phyloP scores from a whole-genome alignment of 257 asterid genomes.

The Misopates orontium region DNA sequence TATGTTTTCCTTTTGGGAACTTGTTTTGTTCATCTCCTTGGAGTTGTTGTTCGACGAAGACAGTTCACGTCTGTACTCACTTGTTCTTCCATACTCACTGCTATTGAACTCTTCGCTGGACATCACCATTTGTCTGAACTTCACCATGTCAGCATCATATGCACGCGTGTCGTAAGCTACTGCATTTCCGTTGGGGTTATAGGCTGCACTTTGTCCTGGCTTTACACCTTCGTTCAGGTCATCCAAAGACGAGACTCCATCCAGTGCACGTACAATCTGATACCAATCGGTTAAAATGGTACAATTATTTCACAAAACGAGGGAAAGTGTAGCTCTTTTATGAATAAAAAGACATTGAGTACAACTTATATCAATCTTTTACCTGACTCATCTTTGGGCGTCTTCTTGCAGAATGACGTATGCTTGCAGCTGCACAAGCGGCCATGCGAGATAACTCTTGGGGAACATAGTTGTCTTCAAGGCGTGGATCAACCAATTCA shows the following conservation, averaged over 20 bases:
- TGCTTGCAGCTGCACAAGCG: constrained; percentile 70
- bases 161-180: constrained; percentile 61
- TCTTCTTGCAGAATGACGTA: constrained; percentile 85
- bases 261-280: constrained; percentile 73
- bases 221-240: constrained; percentile 62
- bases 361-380: background rate
- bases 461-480: constrained; percentile 47
- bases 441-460: constrained; percentile 65
- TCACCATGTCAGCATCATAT: constrained; percentile 81
- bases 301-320: no score
- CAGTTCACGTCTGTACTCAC: constrained; percentile 57
- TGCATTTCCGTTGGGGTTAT: constrained; percentile 23
- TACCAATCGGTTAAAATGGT: background rate
- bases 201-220: constrained; percentile 34
- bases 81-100: constrained; percentile 63
- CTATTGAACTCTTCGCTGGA: constrained; percentile 49
- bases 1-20: background rate
- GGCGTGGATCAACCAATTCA: constrained; percentile 64
- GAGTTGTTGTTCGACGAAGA: constrained; percentile 53
- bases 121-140: constrained; percentile 77
- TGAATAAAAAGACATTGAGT: background rate
- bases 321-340: background rate
- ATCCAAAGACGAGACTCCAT: constrained; percentile 76
- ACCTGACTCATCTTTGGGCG: constrained; percentile 98
- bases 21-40: constrained; percentile 16